phyloP scores from a whole-genome alignment of 169 alveolate species.

The Ophryocystis elektroscirrha region DNA sequence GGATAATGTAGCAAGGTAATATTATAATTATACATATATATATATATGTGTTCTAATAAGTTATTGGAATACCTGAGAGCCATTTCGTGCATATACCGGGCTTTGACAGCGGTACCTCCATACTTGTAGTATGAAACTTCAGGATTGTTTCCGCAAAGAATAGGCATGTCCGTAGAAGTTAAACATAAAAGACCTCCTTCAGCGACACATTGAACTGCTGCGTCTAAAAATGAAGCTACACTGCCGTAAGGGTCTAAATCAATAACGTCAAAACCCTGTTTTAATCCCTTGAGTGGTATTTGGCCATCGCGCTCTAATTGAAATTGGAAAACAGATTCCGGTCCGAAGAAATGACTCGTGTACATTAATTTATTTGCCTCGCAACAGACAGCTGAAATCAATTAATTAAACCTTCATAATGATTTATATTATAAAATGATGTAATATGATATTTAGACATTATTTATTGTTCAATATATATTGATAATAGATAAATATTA shows the following conservation, averaged over 20 bases:
- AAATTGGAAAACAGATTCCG: too few relatives aligned
- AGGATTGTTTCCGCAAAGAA: constrained; percentile 59
- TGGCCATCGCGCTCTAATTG: too few relatives aligned
- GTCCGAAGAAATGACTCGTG: too few relatives aligned
- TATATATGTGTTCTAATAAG: background rate
- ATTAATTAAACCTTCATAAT: too few relatives aligned
- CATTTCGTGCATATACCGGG: constrained; percentile 58
- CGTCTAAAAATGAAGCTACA: constrained; percentile 59
- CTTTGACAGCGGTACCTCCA: constrained; percentile 56
- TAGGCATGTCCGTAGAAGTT: constrained; percentile 71
- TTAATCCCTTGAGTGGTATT: background rate
- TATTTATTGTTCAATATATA: too few relatives aligned
- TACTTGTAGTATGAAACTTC: constrained; percentile 62
- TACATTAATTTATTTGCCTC: too few relatives aligned
- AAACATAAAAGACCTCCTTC: constrained; percentile 53
- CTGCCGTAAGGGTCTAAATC: constrained; percentile 81
- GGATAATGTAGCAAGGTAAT: background rate
- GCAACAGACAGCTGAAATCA: too few relatives aligned
- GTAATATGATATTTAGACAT: too few relatives aligned
- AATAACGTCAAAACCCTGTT: constrained; percentile 38
- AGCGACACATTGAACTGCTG: constrained; percentile 44
- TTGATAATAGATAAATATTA: too few relatives aligned
- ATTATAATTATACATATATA: background rate
- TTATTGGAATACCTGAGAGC: constrained; percentile 33
- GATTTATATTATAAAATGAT: too few relatives aligned